phyloP scores from a whole-genome alignment of 352 stramenopile species.

The Phytophthora melonis region DNA sequence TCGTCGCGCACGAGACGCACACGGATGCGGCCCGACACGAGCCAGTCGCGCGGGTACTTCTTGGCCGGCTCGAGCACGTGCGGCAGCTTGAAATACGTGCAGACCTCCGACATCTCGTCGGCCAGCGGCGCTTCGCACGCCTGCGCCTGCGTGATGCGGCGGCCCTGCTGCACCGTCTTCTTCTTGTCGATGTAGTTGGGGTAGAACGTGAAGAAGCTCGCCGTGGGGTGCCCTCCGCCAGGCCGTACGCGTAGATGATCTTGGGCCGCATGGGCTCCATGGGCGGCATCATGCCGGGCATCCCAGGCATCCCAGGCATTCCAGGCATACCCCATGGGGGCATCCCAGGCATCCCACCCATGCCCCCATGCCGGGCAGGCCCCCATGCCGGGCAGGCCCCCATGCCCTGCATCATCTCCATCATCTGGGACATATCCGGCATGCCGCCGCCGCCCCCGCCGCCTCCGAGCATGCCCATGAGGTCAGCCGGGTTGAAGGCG shows the following conservation, averaged over 20 bases:
- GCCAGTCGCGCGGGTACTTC: slow-evolving; percentile 85
- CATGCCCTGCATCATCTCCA: slow-evolving; percentile 65
- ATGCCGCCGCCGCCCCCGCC: slow-evolving; percentile 54
- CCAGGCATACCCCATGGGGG: slow-evolving; percentile 38
- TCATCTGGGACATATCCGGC: slow-evolving; percentile 71
- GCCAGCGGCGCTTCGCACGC: slow-evolving; percentile 78
- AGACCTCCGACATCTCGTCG: slow-evolving; percentile 88
- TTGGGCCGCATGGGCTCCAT: slow-evolving; percentile 69
- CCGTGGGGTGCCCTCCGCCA: slow-evolving; percentile 66
- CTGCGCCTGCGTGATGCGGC: slow-evolving; percentile 71
- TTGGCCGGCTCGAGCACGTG: slow-evolving; percentile 86
- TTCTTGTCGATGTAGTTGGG: slow-evolving; percentile 88
- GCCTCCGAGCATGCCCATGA: slow-evolving; percentile 67
- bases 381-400: slow-evolving; percentile 51
- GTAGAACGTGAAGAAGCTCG: slow-evolving; percentile 83
- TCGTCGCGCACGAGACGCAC: slow-evolving; percentile 76
- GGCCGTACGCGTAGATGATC: slow-evolving; percentile 72
- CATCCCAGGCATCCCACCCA: background rate
- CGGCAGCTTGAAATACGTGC: slow-evolving; percentile 80
- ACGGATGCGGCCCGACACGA: slow-evolving; percentile 73
- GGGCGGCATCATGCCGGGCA: slow-evolving; percentile 51
- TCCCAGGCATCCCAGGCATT: slow-evolving; percentile 50
- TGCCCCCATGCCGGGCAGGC: slow-evolving; percentile 28
- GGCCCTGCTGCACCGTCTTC: slow-evolving; percentile 86
- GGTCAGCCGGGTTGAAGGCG: slow-evolving; percentile 55